Evolutionary conservation across 495 filamentous ascomycete species (phyloP), one percentile per base, ranked within the genome.

Genomic region (Penicillium crystallinum): DNA sequence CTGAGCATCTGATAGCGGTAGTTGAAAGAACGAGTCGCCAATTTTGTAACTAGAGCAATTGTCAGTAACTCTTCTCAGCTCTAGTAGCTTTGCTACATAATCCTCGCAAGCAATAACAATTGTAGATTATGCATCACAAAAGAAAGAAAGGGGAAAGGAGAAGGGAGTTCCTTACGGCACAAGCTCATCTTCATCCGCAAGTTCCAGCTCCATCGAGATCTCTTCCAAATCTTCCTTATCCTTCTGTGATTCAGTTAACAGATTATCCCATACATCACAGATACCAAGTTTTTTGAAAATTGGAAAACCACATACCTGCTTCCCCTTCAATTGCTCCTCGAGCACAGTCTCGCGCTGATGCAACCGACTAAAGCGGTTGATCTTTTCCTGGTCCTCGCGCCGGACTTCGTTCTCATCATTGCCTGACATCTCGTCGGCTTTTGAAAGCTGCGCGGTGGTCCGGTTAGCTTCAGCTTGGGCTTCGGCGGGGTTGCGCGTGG

Each of bases 221-320:
- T 98, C 93, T 57, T 96, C 90, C 5, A 97, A 80, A 60, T 97
- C 93, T 68, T 97, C 95, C 70, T 97, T 97, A 63, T 97, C 93
- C 74, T 98, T 96, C 95, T 98, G 60, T 45, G 52, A 34, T 7
- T 6, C 47, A 14, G 41, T 46, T 50, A 48, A 34, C 44, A 14
- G 15, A 25, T 9, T 9, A 29, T 46, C 27, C 12, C 19, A 40
- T 45, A 36, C 46, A 33, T 48, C 6, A 40, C 25, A 22, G 62
- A 29, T 17, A 17, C 33, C 2, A 27, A 53, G 3, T 37, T 21
- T 34, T 29, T 42, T 21, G 9, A 14, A 34, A 39, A 50, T n/a
- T n/a, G n/a, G n/a, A 25, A 8, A 11, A 47, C 17, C 29, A 54
- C 81, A 45, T 66, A 96, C 93, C 64, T 86, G 84, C 66, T 95